Conservation (phyloP, 441 rosid genomes). For the Eruca vesicaria region DNA sequence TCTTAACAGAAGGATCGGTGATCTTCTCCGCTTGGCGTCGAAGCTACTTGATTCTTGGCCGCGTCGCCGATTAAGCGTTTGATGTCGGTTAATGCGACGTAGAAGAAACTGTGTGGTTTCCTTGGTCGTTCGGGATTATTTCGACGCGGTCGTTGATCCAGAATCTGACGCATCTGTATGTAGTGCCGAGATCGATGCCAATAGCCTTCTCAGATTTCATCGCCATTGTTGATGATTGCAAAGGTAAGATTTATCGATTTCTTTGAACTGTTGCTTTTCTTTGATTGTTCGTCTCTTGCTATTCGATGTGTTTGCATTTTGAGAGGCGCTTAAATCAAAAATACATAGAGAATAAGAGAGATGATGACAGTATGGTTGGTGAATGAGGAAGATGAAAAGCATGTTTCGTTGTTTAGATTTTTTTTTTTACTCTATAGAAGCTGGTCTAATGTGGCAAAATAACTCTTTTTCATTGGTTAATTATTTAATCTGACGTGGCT, state of each 20-base stretch:
- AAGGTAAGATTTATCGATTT: neutral
- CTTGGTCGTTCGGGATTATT: conserved; percentile 50
- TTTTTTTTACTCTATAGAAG: too few relatives aligned
- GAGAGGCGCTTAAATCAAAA: too few relatives aligned
- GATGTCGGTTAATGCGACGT: conserved; percentile 49
- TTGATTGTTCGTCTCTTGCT: too few relatives aligned
- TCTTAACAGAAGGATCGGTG: conserved; percentile 32
- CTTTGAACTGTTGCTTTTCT: neutral
- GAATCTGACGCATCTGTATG: conserved; percentile 30
- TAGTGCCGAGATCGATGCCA: conserved; percentile 43
- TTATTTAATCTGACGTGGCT: too few relatives aligned
- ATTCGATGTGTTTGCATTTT: too few relatives aligned
- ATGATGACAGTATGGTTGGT: too few relatives aligned
- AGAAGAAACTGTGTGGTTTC: conserved; percentile 55
- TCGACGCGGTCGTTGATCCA: conserved; percentile 56
- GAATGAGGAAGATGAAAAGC: too few relatives aligned
- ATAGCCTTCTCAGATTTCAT: conserved; percentile 37
- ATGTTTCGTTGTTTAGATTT: too few relatives aligned
- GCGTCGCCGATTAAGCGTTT: conserved; percentile 54
- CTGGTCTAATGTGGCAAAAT: too few relatives aligned
- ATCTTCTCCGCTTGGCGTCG: conserved; percentile 47
- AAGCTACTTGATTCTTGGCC: conserved; percentile 57
- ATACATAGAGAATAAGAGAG: too few relatives aligned
- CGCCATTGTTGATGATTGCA: conserved; percentile 27
- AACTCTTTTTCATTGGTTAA: too few relatives aligned